Evolutionary conservation across 768 basidiomycete species (phyloP).

Genomic region (Pisolithus marmoratus): DNA sequence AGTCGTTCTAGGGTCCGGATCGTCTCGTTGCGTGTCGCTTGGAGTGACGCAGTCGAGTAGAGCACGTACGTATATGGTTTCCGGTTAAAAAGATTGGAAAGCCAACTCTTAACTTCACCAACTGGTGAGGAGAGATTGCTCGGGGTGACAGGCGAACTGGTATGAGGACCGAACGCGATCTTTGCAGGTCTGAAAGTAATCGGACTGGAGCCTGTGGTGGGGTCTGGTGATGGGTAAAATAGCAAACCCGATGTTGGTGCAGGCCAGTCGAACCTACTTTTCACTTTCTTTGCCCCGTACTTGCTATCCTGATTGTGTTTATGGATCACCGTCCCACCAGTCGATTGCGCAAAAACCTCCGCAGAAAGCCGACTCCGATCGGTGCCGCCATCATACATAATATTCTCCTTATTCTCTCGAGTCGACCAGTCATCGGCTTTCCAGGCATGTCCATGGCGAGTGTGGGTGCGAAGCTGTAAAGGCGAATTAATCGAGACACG

Average conservation of each 20-base stretch:
- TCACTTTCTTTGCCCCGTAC: constrained; percentile 48
- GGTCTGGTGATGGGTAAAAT: constrained; percentile 35
- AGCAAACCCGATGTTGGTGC: constrained; percentile 5
- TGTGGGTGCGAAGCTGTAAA: constrained; percentile 8
- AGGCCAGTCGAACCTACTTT: constrained; percentile 38
- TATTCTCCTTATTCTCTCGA: constrained; percentile 37
- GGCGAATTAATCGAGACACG: constrained; percentile 16
- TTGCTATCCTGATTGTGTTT: constrained; percentile 32
- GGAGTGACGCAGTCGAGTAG: constrained; percentile 53
- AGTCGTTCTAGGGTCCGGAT: constrained; percentile 57
- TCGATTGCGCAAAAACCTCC: constrained; percentile 29
- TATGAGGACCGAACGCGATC: constrained; percentile 34
- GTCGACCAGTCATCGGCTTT: constrained; percentile 12
- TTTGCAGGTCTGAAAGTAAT: constrained; percentile 6
- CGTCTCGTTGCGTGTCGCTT: constrained; percentile 59
- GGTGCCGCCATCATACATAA: constrained; percentile 11
- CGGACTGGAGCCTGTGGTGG: constrained; percentile 47
- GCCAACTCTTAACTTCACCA: constrained; percentile 88
- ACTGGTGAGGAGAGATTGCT: constrained; percentile 63
- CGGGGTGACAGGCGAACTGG: constrained; percentile 30
- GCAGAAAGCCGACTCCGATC: constrained; percentile 19
- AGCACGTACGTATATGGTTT: constrained; percentile 53
- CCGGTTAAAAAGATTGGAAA: constrained; percentile 94
- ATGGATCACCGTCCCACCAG: constrained; percentile 22
- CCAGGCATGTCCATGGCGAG: constrained; percentile 8